Evolutionary conservation across 2,329 filamentous ascomycete genomes (phyloP).

Genomic region (Drechslerella coelobrocha): DNA sequence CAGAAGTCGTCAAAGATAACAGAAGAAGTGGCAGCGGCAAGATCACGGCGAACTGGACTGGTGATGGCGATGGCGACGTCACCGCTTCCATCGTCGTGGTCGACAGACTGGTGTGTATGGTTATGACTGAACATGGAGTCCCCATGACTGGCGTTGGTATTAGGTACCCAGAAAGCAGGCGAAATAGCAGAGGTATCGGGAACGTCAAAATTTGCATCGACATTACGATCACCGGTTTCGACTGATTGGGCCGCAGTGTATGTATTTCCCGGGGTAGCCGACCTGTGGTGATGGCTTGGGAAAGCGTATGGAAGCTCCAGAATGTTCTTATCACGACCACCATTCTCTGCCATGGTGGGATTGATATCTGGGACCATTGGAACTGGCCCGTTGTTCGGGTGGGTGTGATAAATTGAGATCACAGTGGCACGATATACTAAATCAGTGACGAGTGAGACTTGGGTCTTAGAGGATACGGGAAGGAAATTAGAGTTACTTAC

Average conservation of each 20-base stretch:
- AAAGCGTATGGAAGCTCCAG: not conserved
- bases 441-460: not conserved
- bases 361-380: slow-evolving; percentile 38
- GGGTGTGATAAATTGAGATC: slow-evolving; percentile 14
- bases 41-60: not conserved
- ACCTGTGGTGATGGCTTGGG: too few species aligned
- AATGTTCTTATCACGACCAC: not conserved
- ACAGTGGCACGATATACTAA: slow-evolving; percentile 14
- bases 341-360: slow-evolving; percentile 2
- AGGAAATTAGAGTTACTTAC: slow-evolving; percentile 18
- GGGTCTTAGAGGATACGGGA: not conserved
- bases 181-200: too few species aligned
- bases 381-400: slow-evolving; percentile 5
- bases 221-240: too few species aligned
- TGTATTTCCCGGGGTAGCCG: slow-evolving; percentile 1
- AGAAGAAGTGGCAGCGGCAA: not conserved
- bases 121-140: slow-evolving; percentile 11
- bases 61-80: not conserved
- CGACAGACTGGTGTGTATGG: slow-evolving; percentile 17
- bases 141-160: slow-evolving; percentile 13
- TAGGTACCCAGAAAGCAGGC: not conserved
- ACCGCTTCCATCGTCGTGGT: slow-evolving; percentile 12
- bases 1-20: slow-evolving; percentile 15
- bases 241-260: not conserved
- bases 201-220: too few species aligned